Evolutionary conservation across 2,329 filamentous ascomycete species (phyloP), one percentile per base, ranked within the genome.

Genomic region (Colletotrichum phormii): DNA sequence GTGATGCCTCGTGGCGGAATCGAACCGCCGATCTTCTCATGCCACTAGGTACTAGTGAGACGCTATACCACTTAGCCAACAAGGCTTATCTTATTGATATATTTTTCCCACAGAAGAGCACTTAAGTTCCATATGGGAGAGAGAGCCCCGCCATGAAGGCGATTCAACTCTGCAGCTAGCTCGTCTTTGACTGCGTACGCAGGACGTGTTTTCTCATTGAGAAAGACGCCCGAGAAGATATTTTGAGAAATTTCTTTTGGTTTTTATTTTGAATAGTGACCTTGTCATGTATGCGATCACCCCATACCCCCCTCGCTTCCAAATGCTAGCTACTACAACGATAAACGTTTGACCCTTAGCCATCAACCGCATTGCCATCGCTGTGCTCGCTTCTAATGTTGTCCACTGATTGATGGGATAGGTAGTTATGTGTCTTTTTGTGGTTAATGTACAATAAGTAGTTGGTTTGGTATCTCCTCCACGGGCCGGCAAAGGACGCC

Each of bases 61-160:
- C 73, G 73, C 73, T 75, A 67, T 75, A 75, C 73, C 73, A 74
- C 73, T 75, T 60, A 75, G 73, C 73, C 73, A 75, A 75, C 73
- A 73, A 75, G 71, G 73, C 73, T 46, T 54, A 5, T 13, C 58
- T 7, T 0, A 12, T 3, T 15, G 13, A 37, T 37, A 11, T 12
- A n/a, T n/a, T n/a, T n/a, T n/a, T n/a, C n/a, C n/a, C n/a, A n/a
- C 26, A 26, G 26, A 26, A 26, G 26, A 26, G 26, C 26, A 26
- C 4, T 26, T 26, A 26, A 2, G 4, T 26, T 26, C 2, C 26
- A 26, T 26, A 2, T 4, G 2, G 2, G 2, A 26, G 4, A 4
- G 26, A 26, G 26, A 26, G 26, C 26, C 26, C 2, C 2, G 2
- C 26, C 26, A 4, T 4, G 26, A 4, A 26, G 2, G 26, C 26